Conservation (phyloP, 768 basidiomycete species). For the Filobasidium wieringae region DNA sequence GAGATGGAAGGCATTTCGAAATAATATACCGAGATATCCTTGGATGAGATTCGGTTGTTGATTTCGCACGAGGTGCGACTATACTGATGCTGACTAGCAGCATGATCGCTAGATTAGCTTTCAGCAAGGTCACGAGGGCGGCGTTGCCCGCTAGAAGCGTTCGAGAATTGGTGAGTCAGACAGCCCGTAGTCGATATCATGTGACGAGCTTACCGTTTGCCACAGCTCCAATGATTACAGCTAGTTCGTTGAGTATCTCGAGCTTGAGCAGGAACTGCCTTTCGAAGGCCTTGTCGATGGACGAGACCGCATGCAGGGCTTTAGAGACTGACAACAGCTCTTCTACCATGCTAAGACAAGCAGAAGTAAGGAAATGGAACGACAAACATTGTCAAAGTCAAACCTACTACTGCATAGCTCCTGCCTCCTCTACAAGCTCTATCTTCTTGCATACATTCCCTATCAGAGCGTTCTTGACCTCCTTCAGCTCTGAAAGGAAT, state of each 20-base stretch:
- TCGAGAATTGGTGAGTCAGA: background rate
- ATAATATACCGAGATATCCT: background rate
- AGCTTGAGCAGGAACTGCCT: background rate
- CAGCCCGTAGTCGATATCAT: background rate
- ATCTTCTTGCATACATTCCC: constrained; percentile 37
- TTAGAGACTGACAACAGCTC: background rate
- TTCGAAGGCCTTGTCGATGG: background rate
- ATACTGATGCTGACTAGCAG: constrained; percentile 21
- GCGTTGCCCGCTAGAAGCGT: background rate
- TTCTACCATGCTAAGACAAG: constrained; percentile 3
- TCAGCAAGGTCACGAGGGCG: constrained; percentile 14
- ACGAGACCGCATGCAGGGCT: background rate
- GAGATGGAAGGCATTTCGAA: constrained; percentile 20
- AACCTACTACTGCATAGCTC: constrained; percentile 20
- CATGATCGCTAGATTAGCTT: constrained; percentile 25
- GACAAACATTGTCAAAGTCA: no score
- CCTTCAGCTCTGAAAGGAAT: constrained; percentile 21
- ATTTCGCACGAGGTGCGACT: constrained; percentile 12
- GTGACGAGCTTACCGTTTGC: constrained; percentile 24
- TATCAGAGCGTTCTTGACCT: constrained; percentile 36
- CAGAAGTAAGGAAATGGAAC: background rate
- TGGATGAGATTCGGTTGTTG: constrained; percentile 3
- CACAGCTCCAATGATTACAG: constrained; percentile 33
- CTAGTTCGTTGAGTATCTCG: constrained; percentile 29
- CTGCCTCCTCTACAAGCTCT: constrained; percentile 26